Evolutionary conservation across 106 monocot species (phyloP).

Genomic region (Apostasia ramifera): DNA sequence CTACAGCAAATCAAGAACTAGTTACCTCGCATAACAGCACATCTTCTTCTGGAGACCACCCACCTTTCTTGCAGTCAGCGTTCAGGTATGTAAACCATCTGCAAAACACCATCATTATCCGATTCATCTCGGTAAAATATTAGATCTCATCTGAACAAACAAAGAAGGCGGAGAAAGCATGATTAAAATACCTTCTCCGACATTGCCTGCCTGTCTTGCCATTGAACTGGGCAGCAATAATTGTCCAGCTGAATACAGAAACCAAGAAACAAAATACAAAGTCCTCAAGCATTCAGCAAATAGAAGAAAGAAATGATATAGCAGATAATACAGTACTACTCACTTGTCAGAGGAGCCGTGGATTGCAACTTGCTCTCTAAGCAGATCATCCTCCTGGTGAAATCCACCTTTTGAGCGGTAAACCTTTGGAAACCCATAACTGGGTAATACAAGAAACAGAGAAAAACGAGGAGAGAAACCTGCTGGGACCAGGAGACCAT

Average conservation of each 20-base stretch:
- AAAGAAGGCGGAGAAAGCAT: neutral
- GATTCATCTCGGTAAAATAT: neutral
- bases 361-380: slow-evolving; percentile 50
- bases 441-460: neutral
- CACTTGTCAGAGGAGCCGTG: slow-evolving; percentile 65
- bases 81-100: slow-evolving; percentile 95
- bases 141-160: neutral
- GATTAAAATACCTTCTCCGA: slow-evolving; percentile 56
- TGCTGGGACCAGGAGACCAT: slow-evolving; percentile 54
- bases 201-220: slow-evolving; percentile 94
- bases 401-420: neutral
- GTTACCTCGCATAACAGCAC: slow-evolving; percentile 79
- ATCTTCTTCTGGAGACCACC: slow-evolving; percentile 93
- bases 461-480: slow-evolving; percentile 11
- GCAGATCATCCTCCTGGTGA: slow-evolving; percentile 61
- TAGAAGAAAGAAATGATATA: neutral
- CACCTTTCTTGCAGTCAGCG: slow-evolving; percentile 91
- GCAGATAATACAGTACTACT: slow-evolving; percentile 2
- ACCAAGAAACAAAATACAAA: neutral
- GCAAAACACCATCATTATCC: slow-evolving; percentile 3
- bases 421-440: neutral
- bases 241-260: slow-evolving; percentile 58
- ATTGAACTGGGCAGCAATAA: slow-evolving; percentile 76
- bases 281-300: neutral
- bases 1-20: neutral